Evolutionary conservation across 495 filamentous ascomycete genomes (phyloP).

Genomic region (Penicillium salamii): DNA sequence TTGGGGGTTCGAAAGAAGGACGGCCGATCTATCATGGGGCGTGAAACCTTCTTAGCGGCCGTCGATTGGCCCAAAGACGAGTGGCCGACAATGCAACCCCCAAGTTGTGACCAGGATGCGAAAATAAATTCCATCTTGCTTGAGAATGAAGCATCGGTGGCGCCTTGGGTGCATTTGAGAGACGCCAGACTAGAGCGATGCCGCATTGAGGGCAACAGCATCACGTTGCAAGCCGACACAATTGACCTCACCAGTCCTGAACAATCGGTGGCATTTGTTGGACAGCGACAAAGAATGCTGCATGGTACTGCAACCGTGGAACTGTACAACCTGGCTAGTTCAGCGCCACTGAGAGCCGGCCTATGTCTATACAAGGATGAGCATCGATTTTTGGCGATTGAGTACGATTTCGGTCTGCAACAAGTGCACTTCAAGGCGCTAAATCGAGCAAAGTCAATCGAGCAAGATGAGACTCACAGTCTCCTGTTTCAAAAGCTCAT

Average conservation of each 20-base stretch:
- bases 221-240: not conserved
- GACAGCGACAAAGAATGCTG: conserved; percentile 10
- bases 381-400: not conserved
- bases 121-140: not conserved
- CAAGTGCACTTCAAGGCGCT: not conserved
- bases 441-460: not conserved
- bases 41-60: conserved; percentile 55
- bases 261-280: not conserved
- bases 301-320: conserved; percentile 1
- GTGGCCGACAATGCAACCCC: conserved; percentile 26
- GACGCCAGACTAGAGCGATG: conserved; percentile 5
- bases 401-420: not conserved
- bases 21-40: conserved; percentile 56
- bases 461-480: not conserved
- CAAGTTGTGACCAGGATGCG: conserved; percentile 9
- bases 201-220: not conserved
- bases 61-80: conserved; percentile 44
- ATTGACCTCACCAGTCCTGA: not conserved
- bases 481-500: not conserved
- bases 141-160: not conserved
- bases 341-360: conserved; percentile 1
- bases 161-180: conserved; percentile 11
- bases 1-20: conserved; percentile 42
- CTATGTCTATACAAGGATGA: conserved; percentile 19
- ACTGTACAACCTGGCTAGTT: not conserved